A percentile compares a stretch with the other conserved stretches of the same genome.
Conservation (phyloP, 805 yeast genomes). For the Ogataea angusta region DNA sequence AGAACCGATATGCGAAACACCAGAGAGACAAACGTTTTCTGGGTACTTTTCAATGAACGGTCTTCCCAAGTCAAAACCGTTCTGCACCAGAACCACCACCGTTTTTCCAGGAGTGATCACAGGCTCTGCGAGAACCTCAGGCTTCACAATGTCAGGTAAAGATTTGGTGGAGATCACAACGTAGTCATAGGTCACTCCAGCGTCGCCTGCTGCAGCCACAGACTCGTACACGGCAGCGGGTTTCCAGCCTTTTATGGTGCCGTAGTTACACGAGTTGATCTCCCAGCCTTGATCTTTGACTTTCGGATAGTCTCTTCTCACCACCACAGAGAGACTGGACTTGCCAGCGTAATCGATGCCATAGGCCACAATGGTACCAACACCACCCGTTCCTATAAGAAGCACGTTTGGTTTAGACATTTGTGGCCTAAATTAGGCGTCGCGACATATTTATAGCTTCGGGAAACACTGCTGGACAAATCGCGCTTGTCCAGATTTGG, state of each 20-base stretch:
- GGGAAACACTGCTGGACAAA: too few relatives aligned
- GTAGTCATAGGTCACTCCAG: conserved; percentile 44
- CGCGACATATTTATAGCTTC: too few relatives aligned
- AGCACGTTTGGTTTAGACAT: conserved; percentile 8
- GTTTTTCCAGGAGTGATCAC: conserved; percentile 46
- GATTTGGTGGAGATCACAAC: conserved; percentile 58
- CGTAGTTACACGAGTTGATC: conserved; percentile 61
- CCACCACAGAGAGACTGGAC: conserved; percentile 54
- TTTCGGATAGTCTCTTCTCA: conserved; percentile 56
- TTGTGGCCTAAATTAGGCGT: too few relatives aligned
- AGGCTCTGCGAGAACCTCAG: conserved; percentile 49
- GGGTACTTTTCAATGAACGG: conserved; percentile 54
- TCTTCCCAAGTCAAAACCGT: conserved; percentile 61
- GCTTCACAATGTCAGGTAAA: conserved; percentile 53
- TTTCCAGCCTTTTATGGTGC: conserved; percentile 50
- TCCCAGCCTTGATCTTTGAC: conserved; percentile 50
- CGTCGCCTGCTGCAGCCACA: conserved; percentile 40
- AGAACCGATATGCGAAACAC: conserved; percentile 62
- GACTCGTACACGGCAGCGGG: conserved; percentile 41
- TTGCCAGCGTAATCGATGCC: conserved; percentile 48
- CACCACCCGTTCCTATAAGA: conserved; percentile 75
- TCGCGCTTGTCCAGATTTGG: background rate
- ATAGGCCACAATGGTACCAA: conserved; percentile 71
- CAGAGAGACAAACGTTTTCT: conserved; percentile 50
- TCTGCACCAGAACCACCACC: conserved; percentile 57